phyloP scores from a whole-genome alignment of 2,329 filamentous ascomycete species.

The Penicillium sp. region DNA sequence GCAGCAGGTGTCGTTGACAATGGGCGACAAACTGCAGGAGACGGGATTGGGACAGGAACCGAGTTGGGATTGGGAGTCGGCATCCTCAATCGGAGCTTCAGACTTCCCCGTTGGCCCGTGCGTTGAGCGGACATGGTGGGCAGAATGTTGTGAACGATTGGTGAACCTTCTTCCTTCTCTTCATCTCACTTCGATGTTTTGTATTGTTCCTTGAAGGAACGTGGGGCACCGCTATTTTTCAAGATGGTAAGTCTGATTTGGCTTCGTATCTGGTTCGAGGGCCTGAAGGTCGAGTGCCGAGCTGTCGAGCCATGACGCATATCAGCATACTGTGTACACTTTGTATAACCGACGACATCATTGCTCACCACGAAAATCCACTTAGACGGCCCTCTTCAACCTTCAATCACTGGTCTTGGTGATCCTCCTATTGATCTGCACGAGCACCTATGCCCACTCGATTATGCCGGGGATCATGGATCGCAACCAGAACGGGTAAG shows the following conservation, averaged over 20 bases:
- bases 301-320: slow-evolving; percentile 1
- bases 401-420: slow-evolving; percentile 96
- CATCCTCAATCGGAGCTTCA: slow-evolving; percentile 1
- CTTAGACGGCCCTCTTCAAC: slow-evolving; percentile 93
- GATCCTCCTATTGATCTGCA: slow-evolving; percentile 92
- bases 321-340: slow-evolving; percentile 1
- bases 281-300: background rate
- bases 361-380: slow-evolving; percentile 9
- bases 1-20: background rate
- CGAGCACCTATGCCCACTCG: slow-evolving; percentile 88
- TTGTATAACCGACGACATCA: slow-evolving; percentile 7
- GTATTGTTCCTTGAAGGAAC: background rate
- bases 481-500: slow-evolving; percentile 85
- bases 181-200: background rate
- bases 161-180: slow-evolving; percentile 4
- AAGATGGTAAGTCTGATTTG: slow-evolving; percentile 31
- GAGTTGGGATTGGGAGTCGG: background rate
- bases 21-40: background rate
- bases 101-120: slow-evolving; percentile 14
- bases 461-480: slow-evolving; percentile 89
- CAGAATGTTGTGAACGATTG: slow-evolving; percentile 17
- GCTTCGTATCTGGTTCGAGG: background rate
- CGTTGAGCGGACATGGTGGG: slow-evolving; percentile 21
- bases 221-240: slow-evolving; percentile 7
- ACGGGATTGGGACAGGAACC: background rate